phyloP scores from a whole-genome alignment of 106 monocot genomes.

The Posidonia australis region DNA sequence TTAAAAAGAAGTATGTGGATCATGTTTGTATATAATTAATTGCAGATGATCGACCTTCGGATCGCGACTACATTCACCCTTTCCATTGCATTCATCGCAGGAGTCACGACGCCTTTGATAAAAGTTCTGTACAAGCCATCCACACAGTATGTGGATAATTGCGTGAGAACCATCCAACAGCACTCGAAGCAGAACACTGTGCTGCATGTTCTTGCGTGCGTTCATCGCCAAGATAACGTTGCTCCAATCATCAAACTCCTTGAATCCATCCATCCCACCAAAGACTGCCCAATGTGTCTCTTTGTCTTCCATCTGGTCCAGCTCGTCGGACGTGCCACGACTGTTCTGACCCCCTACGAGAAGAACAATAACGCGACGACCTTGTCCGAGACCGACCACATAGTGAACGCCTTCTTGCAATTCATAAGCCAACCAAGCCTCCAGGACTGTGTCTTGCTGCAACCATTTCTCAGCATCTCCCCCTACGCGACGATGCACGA shows the following conservation, averaged over 20 bases:
- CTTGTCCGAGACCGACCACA: constrained; percentile 5
- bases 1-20: no score
- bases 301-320: constrained; percentile 2
- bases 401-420: constrained; percentile 8
- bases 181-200: not conserved
- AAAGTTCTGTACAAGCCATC: constrained; percentile 6
- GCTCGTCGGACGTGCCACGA: constrained; percentile 7
- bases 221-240: constrained; percentile 8
- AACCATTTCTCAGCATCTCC: constrained; percentile 10
- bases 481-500: constrained; percentile 11
- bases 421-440: not conserved
- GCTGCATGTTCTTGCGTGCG: constrained; percentile 10
- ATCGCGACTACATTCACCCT: no score
- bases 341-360: not conserved
- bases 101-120: not conserved
- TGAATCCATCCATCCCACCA: not conserved
- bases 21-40: no score
- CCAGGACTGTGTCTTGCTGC: not conserved
- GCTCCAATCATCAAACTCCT: constrained; percentile 6
- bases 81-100: no score
- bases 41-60: no score
- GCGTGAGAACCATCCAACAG: constrained; percentile 6
- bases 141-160: not conserved
- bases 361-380: not conserved
- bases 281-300: not conserved